These are phyloP conservation scores for Podila verticillata DNA, from an alignment of 192 early-diverging fungal genomes.

Conservation along the genomic window DNA sequence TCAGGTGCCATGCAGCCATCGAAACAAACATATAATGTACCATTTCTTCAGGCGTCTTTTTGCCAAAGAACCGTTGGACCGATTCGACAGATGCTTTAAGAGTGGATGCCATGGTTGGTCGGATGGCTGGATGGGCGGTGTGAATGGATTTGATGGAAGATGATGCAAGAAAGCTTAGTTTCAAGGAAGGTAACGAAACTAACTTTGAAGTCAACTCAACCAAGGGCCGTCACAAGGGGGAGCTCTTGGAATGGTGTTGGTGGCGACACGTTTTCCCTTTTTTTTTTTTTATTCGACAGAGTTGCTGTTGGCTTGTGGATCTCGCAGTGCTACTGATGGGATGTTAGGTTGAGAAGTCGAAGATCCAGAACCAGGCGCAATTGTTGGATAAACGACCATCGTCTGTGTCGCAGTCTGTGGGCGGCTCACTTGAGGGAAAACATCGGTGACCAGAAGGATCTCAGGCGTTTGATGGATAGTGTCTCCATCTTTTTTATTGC, in stretches of 20 bases:
- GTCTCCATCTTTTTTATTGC: background rate
- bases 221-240: no score
- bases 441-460: conserved; percentile 1
- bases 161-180: background rate
- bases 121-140: background rate
- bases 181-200: background rate
- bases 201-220: no score
- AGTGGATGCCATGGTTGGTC: conserved; percentile 32
- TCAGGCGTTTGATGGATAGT: conserved; percentile 2
- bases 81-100: conserved; percentile 45
- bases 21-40: conserved; percentile 31
- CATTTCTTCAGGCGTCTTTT: conserved; percentile 67
- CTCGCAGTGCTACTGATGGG: no score
- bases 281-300: no score
- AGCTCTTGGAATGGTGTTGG: no score
- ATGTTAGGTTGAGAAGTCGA: no score
- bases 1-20: background rate
- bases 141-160: background rate
- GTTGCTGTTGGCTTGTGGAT: no score
- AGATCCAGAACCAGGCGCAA: no score
- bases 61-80: conserved; percentile 69
- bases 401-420: no score
- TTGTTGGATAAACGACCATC: no score
- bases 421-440: no score
- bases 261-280: no score